phyloP scores from a whole-genome alignment of 164 flowering plant genomes.

The Cinnamomum chago region DNA sequence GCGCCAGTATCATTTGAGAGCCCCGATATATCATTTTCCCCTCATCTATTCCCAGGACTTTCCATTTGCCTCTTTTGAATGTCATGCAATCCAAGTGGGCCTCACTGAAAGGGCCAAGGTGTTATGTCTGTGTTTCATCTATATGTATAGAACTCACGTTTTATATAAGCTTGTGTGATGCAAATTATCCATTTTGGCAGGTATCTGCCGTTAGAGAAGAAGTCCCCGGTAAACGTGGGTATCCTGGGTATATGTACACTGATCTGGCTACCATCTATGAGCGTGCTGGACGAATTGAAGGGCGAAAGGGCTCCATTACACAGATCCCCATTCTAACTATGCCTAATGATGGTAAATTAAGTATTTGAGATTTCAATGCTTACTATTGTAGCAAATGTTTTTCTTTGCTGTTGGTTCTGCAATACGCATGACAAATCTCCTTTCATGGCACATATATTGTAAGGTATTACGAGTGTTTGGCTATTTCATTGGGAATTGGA shows the following conservation, averaged over 20 bases:
- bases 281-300: constrained; percentile 98
- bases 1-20: too few species aligned
- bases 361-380: not conserved
- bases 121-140: too few species aligned
- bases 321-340: constrained; percentile 95
- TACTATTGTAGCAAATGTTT: not conserved
- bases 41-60: too few species aligned
- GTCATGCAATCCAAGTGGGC: too few species aligned
- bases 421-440: not conserved
- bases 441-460: constrained; percentile 26
- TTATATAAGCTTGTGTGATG: not conserved
- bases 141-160: not conserved
- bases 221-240: constrained; percentile 99
- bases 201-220: constrained; percentile 99
- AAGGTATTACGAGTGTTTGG: too few species aligned
- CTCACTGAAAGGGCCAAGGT: too few species aligned
- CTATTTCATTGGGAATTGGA: too few species aligned
- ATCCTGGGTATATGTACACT: constrained; percentile 99
- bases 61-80: too few species aligned
- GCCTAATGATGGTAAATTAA: constrained; percentile 89
- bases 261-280: constrained; percentile 96
- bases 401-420: not conserved
- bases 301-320: constrained; percentile 92
- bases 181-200: constrained; percentile 28
- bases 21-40: too few species aligned